phyloP scores from a whole-genome alignment of 164 flowering plant genomes.

The Litsea cubeba region DNA sequence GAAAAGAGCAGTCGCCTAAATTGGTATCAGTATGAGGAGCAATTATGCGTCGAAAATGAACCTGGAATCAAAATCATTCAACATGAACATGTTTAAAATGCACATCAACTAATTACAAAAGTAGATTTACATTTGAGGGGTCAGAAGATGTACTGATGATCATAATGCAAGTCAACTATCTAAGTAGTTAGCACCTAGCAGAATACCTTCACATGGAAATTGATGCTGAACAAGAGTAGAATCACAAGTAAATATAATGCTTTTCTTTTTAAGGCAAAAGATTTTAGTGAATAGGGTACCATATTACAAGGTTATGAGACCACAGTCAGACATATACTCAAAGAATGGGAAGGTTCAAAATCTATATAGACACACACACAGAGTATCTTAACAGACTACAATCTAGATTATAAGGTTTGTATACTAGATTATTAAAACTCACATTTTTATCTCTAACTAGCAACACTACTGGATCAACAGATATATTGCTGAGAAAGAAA shows the following conservation, averaged over 20 bases:
- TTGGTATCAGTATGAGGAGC: slow-evolving; percentile 88
- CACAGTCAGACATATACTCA: not conserved
- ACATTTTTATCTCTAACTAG: no score
- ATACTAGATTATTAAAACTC: no score
- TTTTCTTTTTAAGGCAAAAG: not conserved
- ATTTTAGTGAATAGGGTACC: not conserved
- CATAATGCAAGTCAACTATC: not conserved
- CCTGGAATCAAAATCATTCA: slow-evolving; percentile 36
- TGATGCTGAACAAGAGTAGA: not conserved
- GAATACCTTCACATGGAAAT: not conserved
- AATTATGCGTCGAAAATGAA: slow-evolving; percentile 92
- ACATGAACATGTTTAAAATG: not conserved
- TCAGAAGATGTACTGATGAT: not conserved
- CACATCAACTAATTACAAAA: not conserved
- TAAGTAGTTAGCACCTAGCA: no score
- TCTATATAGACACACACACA: no score
- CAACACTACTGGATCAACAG: no score
- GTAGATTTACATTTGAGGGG: no score
- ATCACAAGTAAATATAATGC: not conserved
- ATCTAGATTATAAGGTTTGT: no score
- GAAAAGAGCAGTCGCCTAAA: slow-evolving; percentile 96
- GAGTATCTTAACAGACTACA: no score
- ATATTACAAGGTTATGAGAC: not conserved
- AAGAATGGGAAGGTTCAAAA: not conserved
- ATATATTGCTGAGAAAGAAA: no score